phyloP scores from a whole-genome alignment of 495 filamentous ascomycete species.

The Aspergillus wentii region DNA sequence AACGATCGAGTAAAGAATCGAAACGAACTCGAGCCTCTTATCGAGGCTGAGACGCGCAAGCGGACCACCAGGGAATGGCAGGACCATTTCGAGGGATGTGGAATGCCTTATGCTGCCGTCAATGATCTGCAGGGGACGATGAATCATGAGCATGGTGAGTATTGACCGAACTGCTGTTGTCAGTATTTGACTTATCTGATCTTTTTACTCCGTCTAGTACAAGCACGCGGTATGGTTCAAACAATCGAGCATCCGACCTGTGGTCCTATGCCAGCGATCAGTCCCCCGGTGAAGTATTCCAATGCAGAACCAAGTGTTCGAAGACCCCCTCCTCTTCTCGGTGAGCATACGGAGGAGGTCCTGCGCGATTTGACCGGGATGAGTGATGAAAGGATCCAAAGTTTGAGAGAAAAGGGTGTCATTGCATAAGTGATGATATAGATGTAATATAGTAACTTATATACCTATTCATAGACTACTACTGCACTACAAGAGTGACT shows the following conservation, averaged over 20 bases:
- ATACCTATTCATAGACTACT: too few relatives aligned
- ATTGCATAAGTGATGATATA: too few relatives aligned
- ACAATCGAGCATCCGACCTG: conserved; percentile 79
- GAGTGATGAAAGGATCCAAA: conserved; percentile 1
- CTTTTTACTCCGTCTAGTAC: conserved; percentile 41
- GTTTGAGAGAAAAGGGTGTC: conserved; percentile 6
- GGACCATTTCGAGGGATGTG: conserved; percentile 77
- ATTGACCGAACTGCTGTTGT: background rate
- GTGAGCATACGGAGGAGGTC: conserved; percentile 89
- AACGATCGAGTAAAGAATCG: conserved; percentile 75
- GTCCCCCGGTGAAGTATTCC: conserved; percentile 92
- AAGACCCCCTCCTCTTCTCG: conserved; percentile 76
- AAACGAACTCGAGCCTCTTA: conserved; percentile 65
- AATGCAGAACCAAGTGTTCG: conserved; percentile 70
- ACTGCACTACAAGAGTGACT: too few relatives aligned
- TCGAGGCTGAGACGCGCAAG: conserved; percentile 65
- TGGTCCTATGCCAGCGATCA: conserved; percentile 82
- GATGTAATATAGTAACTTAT: too few relatives aligned
- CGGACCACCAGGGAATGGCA: conserved; percentile 91
- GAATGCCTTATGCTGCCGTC: conserved; percentile 91
- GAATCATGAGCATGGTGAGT: conserved; percentile 71
- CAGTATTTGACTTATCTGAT: too few relatives aligned
- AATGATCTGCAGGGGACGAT: conserved; percentile 86
- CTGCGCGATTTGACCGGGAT: conserved; percentile 55
- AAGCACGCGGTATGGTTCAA: conserved; percentile 80